Base-by-base conservation (phyloP, 2,329 filamentous ascomycete genomes). In the Ophiocordyceps camponoti-leonardi region DNA sequence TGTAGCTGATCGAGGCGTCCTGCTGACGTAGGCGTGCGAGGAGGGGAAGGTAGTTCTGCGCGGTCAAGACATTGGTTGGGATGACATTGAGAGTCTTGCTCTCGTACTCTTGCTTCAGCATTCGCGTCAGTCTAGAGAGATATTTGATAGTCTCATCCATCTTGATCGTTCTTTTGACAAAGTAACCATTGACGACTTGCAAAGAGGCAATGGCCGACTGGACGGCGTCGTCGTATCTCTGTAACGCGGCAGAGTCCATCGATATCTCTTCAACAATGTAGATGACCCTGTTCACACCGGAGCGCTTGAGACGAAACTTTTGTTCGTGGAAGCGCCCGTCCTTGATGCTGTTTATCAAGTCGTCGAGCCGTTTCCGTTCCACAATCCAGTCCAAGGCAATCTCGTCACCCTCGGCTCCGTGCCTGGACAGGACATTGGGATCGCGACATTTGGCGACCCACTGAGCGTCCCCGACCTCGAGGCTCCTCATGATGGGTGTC, bases 321-420 rank as follows among this genome's bases (percentile, higher is more conserved):
- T 92, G 85, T 58, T 92, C 85, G 52, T 82, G 81, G 53, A 87
- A 90, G 2, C 85, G 77, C 1, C 83, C 83, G 50, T 90, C 85
- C 59, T 83, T 86, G 62, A 92, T 86, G 49, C 82, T 87, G 44
- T 72, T 67, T n/a, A 90, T 72, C 42, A 92, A 65, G 58, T 92
- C 85, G 55, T 90, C 84, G 0, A 88, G 71, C 10, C 85, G 72
- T 58, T 92, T 92, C 49, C 85, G 73, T 62, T 92, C 85, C 1
- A 87, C 73, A 41, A 92, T 84, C 70, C 80, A 86, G 59, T 90
- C 84, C 5, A 92, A 67, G 42, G 86, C 76, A 13, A 90, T 62
- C 58, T 88, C 83, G 48, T 77, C 72, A 16, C 80, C 77, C 54
- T 81, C 75, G 2, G 67, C 65, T 13, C 80, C 80, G 44, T 73